Evolutionary conservation across 805 yeast genomes (phyloP), one percentile per base, ranked within the genome.

Genomic region (Sugiyamaella boreocaroliniensis): DNA sequence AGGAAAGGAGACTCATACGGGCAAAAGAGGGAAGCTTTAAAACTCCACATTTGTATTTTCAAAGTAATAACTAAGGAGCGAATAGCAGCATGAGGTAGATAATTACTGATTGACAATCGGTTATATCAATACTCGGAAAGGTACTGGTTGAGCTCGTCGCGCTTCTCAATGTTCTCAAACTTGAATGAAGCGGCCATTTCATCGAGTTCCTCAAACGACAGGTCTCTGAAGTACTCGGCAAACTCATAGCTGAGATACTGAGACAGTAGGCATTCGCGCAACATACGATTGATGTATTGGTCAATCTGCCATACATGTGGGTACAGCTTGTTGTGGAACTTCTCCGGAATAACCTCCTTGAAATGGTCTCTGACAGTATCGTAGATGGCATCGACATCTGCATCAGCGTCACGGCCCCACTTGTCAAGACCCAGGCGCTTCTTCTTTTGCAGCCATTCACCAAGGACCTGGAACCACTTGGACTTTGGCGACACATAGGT

Each of bases 131-230:
- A 55, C 41, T 52, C 54, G 29, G 58, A 45, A 15, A 54, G 43
- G 40, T 52, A 49, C 48, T 50, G 19, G 49, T 76, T 76, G 61
- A 77, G 66, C 55, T 68, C 71, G 32, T 73, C 74, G 55, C 80
- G 68, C 62, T 71, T 67, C 20, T 60, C 56, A 42, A 71, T 64
- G 56, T 76, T 76, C 60, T 76, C 80, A 53, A 77, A 69, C 64
- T 76, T 76, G 69, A 75, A 77, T 49, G 71, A 67, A n/a, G 75
- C 77, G 29, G 80, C 80, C 61, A 77, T 65, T 55, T 74, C 79
- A 58, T 77, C 80, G 52, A 77, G 65, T 34, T 76, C 78, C 34
- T 75, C 78, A 50, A 70, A 71, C 4, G 67, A 57, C 57, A 76
- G 69, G 41, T 65, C 76, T 34, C 62, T 70, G 53, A 73, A 73